Conservation (phyloP, 805 yeast species). For the Metschnikowia colocasiae region DNA sequence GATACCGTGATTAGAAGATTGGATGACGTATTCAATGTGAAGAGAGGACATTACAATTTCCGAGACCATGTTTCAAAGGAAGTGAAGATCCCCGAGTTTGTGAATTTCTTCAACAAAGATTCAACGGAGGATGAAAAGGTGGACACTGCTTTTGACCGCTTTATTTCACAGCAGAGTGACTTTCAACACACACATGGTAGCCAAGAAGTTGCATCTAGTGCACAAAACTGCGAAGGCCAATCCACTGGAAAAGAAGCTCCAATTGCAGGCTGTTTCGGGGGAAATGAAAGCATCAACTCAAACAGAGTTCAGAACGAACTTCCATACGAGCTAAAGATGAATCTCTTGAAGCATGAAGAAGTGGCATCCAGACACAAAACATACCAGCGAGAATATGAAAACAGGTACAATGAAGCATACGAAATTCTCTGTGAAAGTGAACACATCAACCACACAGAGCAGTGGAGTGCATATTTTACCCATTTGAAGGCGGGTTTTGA, state of each 20-base stretch:
- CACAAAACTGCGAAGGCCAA: background rate
- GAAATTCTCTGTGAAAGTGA: conserved; percentile 4
- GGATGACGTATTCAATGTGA: background rate
- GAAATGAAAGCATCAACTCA: no score
- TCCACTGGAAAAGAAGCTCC: background rate
- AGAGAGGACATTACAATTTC: conserved; percentile 2
- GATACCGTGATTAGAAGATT: conserved; percentile 12
- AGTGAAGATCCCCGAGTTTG: conserved; percentile 13
- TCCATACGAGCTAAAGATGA: background rate
- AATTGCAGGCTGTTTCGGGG: background rate
- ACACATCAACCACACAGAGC: background rate
- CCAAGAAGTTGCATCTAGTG: background rate
- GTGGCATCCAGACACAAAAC: background rate
- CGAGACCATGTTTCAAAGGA: background rate
- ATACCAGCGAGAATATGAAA: background rate
- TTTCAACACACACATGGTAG: background rate
- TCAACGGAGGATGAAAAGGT: background rate
- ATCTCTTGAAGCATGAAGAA: background rate
- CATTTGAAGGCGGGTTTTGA: conserved; percentile 2
- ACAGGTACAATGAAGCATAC: background rate
- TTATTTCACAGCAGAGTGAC: background rate
- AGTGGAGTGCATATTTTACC: background rate
- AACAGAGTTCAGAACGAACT: background rate
- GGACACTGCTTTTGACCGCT: background rate
- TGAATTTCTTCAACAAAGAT: conserved; percentile 10